Evolutionary conservation across 805 yeast species (phyloP).

Genomic region (Myxozyma vanderwaltii): DNA sequence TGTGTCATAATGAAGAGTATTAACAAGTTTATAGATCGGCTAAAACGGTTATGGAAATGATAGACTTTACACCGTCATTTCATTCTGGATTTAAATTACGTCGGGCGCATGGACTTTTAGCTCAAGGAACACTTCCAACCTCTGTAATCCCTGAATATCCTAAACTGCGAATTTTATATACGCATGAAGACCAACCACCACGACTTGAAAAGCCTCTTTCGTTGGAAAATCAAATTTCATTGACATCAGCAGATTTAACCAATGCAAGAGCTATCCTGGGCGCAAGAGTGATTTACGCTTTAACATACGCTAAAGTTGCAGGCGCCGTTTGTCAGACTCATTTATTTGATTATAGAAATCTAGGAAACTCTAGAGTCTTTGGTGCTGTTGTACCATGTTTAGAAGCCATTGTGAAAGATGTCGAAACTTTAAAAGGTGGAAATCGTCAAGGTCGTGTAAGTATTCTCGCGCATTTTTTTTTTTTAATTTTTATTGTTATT

Average conservation of each 20-base stretch:
- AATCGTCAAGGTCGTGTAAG: slow-evolving; percentile 35
- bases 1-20: neutral
- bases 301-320: slow-evolving; percentile 38
- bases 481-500: neutral
- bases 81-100: slow-evolving; percentile 4
- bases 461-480: no score
- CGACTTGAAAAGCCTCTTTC: neutral
- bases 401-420: slow-evolving; percentile 38
- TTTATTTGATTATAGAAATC: slow-evolving; percentile 39
- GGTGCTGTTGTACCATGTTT: slow-evolving; percentile 41
- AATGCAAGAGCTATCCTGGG: slow-evolving; percentile 43
- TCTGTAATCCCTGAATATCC: slow-evolving; percentile 8
- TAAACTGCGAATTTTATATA: slow-evolving; percentile 15
- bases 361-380: slow-evolving; percentile 30
- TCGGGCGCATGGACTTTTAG: slow-evolving; percentile 23
- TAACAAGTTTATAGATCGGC: slow-evolving; percentile 1
- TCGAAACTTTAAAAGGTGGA: slow-evolving; percentile 32
- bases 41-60: neutral
- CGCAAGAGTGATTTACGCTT: slow-evolving; percentile 41
- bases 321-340: slow-evolving; percentile 45
- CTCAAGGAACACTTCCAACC: slow-evolving; percentile 19
- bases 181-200: slow-evolving; percentile 26
- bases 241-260: slow-evolving; percentile 36
- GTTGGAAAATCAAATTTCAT: slow-evolving; percentile 9
- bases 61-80: neutral